Conservation (phyloP, 495 filamentous ascomycete genomes). For the Hyaloscypha finlandica region DNA sequence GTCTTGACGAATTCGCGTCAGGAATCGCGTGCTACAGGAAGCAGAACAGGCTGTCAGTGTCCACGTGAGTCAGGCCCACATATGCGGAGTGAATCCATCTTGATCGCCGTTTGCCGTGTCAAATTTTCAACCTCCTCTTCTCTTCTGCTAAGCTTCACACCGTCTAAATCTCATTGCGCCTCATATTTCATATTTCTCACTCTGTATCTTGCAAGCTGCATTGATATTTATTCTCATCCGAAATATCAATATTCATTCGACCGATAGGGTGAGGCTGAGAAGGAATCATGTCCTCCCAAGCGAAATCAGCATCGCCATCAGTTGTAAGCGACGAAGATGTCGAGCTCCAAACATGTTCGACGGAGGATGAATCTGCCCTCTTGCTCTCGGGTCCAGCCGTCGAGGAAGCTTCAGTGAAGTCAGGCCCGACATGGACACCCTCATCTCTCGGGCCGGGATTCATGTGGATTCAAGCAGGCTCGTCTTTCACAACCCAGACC, state of each 20-base stretch:
- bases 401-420: not conserved
- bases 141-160: not conserved
- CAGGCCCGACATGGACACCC: conserved; percentile 4
- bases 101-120: no score
- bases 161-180: not conserved
- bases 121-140: no score
- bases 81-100: not conserved
- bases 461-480: conserved; percentile 46
- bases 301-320: not conserved
- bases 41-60: not conserved
- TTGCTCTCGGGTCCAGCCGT: not conserved
- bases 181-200: not conserved
- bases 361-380: not conserved
- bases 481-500: not conserved
- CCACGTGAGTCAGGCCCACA: not conserved
- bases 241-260: not conserved
- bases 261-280: no score
- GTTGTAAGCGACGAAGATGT: not conserved
- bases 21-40: not conserved
- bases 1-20: not conserved
- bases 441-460: conserved; percentile 33
- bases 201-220: no score
- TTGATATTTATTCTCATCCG: not conserved
- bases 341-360: not conserved
- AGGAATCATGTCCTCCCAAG: not conserved